phyloP scores from a whole-genome alignment of 768 basidiomycete species.

The Tricholoma sp. region DNA sequence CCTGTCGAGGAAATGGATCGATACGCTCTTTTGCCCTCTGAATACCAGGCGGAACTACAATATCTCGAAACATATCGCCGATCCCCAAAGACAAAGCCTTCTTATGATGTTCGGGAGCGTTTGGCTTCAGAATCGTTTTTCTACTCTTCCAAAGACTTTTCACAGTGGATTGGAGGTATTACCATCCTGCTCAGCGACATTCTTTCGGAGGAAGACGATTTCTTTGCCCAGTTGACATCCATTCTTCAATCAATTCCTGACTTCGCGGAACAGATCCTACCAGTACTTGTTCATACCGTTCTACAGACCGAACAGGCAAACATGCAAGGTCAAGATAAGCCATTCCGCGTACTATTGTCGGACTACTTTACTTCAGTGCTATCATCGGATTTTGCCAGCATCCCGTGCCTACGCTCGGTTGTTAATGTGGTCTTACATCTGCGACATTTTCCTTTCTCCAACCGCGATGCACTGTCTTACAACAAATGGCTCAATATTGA shows the following conservation, averaged over 20 bases:
- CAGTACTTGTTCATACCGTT: constrained; percentile 68
- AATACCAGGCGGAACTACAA: constrained; percentile 40
- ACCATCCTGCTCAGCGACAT: constrained; percentile 54
- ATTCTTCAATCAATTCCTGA: constrained; percentile 49
- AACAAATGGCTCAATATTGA: constrained; percentile 83
- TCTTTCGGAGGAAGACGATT: constrained; percentile 47
- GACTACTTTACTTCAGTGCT: constrained; percentile 59
- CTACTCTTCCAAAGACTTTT: constrained; percentile 44
- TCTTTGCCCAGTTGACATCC: constrained; percentile 64
- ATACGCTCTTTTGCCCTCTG: constrained; percentile 28
- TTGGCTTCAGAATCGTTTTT: constrained; percentile 28
- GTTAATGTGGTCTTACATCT: constrained; percentile 79
- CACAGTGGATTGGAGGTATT: constrained; percentile 57
- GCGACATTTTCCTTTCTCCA: constrained; percentile 55
- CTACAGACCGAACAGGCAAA: constrained; percentile 34
- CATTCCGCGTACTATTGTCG: constrained; percentile 33
- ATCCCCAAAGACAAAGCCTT: constrained; percentile 23
- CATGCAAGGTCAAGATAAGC: constrained; percentile 17
- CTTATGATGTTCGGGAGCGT: constrained; percentile 33
- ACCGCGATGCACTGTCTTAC: constrained; percentile 39
- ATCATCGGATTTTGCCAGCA: constrained; percentile 26
- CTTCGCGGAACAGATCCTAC: constrained; percentile 67
- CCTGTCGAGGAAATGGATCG: constrained; percentile 23
- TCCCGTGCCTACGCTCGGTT: constrained; percentile 50
- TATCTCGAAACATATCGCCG: constrained; percentile 45